Evolutionary conservation across 257 asterid genomes (phyloP), one percentile per base, ranked within the genome.

Genomic region (Przewalskia tangutica): DNA sequence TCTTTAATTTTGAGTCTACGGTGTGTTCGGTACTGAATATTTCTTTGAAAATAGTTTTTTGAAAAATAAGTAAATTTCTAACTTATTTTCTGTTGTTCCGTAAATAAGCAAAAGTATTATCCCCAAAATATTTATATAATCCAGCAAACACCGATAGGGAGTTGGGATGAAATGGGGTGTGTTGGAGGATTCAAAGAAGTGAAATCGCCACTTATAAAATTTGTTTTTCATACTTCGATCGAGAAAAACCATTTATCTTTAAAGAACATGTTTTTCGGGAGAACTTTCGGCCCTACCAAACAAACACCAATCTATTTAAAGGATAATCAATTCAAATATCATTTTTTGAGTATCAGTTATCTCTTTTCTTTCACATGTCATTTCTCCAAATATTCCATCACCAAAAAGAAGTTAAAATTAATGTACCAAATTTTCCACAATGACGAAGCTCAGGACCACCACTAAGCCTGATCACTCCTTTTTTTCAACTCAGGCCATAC

Each of bases 401-500:
- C 54, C 38, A 5, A 42, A 77, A 32, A 14, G 5, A 14, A 62
- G 27, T 8, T 55, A 18, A 44, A 7, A 48, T 38, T 59, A 62
- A 42, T 42, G 58, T 40, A 55, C 11, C 78, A 20, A 44, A 44
- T 44, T 77, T 56, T 59, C 68, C 18, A 60, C 48, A 42, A 75
- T 38, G 75, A 59, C 56, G n/a, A 58, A 42, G 8, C 58, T 18
- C 8, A 59, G 71, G 70, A 79, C 82, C 70, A 79, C 82, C 71
- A 79, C 59, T 79, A 4, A 42, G 18, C 36, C 36, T 78, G 42
- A 71, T 71, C 36, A 32, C 64, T 78, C 82, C 20, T 3, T 55
- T 62, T 58, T 78, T 60, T 32, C 62, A 13, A 42, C 34, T 18
- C n/a, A n/a, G 82, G 53, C 71, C 81, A 73, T 67, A 78, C 78